Evolutionary conservation across 495 filamentous ascomycete genomes (phyloP).

Genomic region (Penicillium lagena): DNA sequence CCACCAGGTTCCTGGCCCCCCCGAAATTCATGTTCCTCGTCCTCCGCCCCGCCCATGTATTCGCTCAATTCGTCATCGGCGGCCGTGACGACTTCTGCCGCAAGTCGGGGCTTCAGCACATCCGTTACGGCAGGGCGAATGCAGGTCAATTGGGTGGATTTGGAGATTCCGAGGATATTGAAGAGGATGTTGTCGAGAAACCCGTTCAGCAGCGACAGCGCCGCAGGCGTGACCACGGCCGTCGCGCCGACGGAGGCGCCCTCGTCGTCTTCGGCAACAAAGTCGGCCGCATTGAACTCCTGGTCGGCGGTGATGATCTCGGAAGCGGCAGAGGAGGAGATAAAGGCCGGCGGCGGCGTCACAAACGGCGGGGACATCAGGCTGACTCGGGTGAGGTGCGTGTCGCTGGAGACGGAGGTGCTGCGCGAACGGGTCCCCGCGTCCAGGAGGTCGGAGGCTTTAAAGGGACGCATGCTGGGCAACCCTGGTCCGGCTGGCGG

Average conservation of each 20-base stretch:
- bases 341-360: slow-evolving; percentile 77
- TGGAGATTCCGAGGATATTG: slow-evolving; percentile 73
- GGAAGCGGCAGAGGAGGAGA: slow-evolving; percentile 81
- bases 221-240: slow-evolving; percentile 68
- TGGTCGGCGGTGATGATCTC: slow-evolving; percentile 89
- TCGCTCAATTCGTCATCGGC: slow-evolving; percentile 89
- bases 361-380: slow-evolving; percentile 62
- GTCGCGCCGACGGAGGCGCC: slow-evolving; percentile 41
- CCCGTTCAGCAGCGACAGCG: slow-evolving; percentile 76
- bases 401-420: slow-evolving; percentile 40
- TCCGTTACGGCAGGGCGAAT: slow-evolving; percentile 82
- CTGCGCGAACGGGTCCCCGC: slow-evolving; percentile 35
- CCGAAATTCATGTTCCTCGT: slow-evolving; percentile 58
- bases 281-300: slow-evolving; percentile 61
- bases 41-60: slow-evolving; percentile 70
- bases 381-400: slow-evolving; percentile 30
- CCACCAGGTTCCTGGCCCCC: slow-evolving; percentile 43
- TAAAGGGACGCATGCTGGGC: slow-evolving; percentile 26
- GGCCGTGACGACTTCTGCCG: slow-evolving; percentile 75
- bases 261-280: slow-evolving; percentile 58
- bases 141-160: slow-evolving; percentile 70
- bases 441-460: slow-evolving; percentile 31
- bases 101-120: slow-evolving; percentile 81
- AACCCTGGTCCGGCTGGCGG: background rate
- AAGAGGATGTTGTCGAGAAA: slow-evolving; percentile 93